Conservation (phyloP, 2,329 filamentous ascomycete genomes). For the Phialophora expanda region DNA sequence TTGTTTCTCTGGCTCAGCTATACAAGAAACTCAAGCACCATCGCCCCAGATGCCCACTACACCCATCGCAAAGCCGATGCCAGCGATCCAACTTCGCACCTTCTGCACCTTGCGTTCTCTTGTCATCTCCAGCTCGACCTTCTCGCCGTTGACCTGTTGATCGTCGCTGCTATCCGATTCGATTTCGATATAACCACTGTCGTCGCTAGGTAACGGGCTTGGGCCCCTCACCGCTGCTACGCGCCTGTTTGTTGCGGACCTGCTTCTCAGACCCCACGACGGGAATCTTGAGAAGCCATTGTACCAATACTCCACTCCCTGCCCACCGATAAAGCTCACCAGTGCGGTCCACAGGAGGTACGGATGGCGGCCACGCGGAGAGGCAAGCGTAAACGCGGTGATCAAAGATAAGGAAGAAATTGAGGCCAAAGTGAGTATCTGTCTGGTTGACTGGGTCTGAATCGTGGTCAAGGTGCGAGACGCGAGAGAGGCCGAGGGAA, state of each 20-base stretch:
- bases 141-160: constrained; percentile 53
- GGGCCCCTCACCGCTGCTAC: constrained; percentile 18
- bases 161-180: constrained; percentile 42
- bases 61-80: constrained; percentile 52
- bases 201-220: constrained; percentile 28
- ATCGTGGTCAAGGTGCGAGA: constrained; percentile 73
- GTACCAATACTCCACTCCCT: constrained; percentile 72
- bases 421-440: constrained; percentile 70
- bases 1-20: neutral
- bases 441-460: constrained; percentile 65
- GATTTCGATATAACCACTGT: constrained; percentile 38
- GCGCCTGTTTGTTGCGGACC: constrained; percentile 14
- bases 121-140: constrained; percentile 52
- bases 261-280: constrained; percentile 43
- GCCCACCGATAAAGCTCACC: constrained; percentile 55
- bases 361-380: constrained; percentile 76
- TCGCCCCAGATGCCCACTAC: constrained; percentile 58
- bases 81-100: constrained; percentile 48
- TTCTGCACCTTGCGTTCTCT: constrained; percentile 49
- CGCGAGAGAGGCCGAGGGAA: constrained; percentile 75
- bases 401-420: constrained; percentile 74
- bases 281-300: constrained; percentile 67
- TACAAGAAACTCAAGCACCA: constrained; percentile 40
- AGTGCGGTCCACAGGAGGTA: constrained; percentile 87
- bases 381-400: constrained; percentile 78